These are phyloP conservation scores for Cladosporium sp. DNA, from an alignment of 2,329 filamentous ascomycete species.

Conservation along the genomic window DNA sequence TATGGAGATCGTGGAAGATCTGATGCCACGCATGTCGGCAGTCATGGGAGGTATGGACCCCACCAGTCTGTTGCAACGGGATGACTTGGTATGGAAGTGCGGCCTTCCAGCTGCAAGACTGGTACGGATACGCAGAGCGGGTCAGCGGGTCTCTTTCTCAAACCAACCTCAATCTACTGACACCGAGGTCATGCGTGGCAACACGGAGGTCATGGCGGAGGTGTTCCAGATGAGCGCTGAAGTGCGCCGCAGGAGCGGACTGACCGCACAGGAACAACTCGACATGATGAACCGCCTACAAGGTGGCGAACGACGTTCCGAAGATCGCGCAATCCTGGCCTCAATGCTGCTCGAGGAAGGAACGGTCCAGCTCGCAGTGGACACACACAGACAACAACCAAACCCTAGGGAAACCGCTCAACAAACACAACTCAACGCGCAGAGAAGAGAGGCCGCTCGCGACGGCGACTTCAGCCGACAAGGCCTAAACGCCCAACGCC, in stretches of 20 bases:
- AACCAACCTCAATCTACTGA: conserved; percentile 14
- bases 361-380: conserved; percentile 22
- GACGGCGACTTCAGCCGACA: conserved; percentile 31
- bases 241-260: conserved; percentile 25
- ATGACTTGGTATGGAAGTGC: conserved; percentile 10
- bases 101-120: conserved; percentile 11
- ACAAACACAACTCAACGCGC: conserved; percentile 1
- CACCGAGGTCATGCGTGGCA: conserved; percentile 17
- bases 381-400: conserved; percentile 23
- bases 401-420: neutral
- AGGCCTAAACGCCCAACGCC: conserved; percentile 32
- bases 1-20: neutral
- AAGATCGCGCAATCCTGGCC: conserved; percentile 26
- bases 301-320: conserved; percentile 25
- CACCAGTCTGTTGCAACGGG: conserved; percentile 5
- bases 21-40: neutral
- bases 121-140: neutral
- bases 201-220: conserved; percentile 35
- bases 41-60: conserved; percentile 14
- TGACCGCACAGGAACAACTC: conserved; percentile 28
- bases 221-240: conserved; percentile 32
- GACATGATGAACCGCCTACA: conserved; percentile 33
- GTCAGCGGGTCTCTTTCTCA: conserved; percentile 13
- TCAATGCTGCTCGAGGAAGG: conserved; percentile 27
- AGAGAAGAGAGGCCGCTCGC: conserved; percentile 26